These are phyloP conservation scores for Forsythia suspensa DNA, from an alignment of 257 asterid genomes.

Conservation along the genomic window DNA sequence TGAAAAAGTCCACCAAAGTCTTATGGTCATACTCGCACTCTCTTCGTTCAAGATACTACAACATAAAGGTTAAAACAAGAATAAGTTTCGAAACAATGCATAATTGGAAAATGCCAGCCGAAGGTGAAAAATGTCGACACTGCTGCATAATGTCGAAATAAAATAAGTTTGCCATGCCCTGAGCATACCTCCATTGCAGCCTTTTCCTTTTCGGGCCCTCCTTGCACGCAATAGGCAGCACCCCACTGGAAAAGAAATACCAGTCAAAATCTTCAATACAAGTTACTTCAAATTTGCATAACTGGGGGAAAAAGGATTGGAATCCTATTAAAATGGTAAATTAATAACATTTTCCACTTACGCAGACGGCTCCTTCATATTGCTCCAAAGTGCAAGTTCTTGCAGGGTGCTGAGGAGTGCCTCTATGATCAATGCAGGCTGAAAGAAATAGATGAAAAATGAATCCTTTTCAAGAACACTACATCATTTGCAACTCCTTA, in stretches of 20 bases:
- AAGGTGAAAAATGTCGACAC: neutral
- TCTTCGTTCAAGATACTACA: slow-evolving; percentile 79
- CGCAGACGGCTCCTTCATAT: slow-evolving; percentile 64
- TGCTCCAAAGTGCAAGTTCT: slow-evolving; percentile 96
- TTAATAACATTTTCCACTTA: slow-evolving; percentile 35
- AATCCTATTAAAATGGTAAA: neutral
- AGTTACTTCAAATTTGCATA: neutral
- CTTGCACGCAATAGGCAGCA: slow-evolving; percentile 81
- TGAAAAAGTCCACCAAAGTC: slow-evolving; percentile 68
- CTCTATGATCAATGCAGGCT: slow-evolving; percentile 98
- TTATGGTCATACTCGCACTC: slow-evolving; percentile 89
- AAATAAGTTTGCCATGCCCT: no score
- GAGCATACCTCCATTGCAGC: slow-evolving; percentile 75
- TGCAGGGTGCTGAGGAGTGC: slow-evolving; percentile 96
- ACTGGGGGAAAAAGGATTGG: neutral
- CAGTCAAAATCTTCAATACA: neutral
- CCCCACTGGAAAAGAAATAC: slow-evolving; percentile 68
- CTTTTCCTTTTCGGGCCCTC: slow-evolving; percentile 76
- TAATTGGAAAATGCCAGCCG: neutral
- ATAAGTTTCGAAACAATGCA: neutral
- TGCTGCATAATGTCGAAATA: no score
- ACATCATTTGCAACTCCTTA: neutral
- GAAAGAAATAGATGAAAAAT: slow-evolving; percentile 15
- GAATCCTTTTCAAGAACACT: neutral
- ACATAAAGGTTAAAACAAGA: neutral